phyloP scores from a whole-genome alignment of 2,329 filamentous ascomycete species.

The Epichloe coenophiala region DNA sequence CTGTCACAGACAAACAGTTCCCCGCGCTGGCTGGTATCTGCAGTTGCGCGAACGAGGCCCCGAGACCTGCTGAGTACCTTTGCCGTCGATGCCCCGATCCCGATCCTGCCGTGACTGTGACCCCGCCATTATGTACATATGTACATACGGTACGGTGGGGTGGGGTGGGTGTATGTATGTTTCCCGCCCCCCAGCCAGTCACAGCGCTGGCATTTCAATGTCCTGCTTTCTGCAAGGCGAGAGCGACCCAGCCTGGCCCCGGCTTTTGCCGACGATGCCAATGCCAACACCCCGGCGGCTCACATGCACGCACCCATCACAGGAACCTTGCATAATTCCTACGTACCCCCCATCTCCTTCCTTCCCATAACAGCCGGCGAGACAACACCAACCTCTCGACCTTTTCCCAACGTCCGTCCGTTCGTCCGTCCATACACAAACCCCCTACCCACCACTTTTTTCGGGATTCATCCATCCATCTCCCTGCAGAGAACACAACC shows the following conservation, averaged over 20 bases:
- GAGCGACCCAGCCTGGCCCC: conserved; percentile 5
- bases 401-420: not conserved
- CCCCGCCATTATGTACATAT: conserved; percentile 13
- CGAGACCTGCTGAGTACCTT: not conserved
- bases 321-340: too few relatives aligned
- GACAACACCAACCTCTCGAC: not conserved
- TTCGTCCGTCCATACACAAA: not conserved
- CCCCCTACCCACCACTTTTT: not conserved
- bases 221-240: not conserved
- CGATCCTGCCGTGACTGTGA: not conserved
- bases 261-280: conserved; percentile 12
- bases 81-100: not conserved
- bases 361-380: not conserved
- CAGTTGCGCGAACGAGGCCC: not conserved
- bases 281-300: not conserved
- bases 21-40: not conserved
- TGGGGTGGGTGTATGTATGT: too few relatives aligned
- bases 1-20: not conserved
- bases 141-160: too few relatives aligned
- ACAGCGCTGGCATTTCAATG: not conserved
- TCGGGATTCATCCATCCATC: not conserved
- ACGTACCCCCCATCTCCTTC: too few relatives aligned
- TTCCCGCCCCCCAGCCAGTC: conserved; percentile 1
- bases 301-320: too few relatives aligned
- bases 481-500: not conserved